Base-by-base conservation (phyloP, 176 grass and related monocot genomes). In the Melocanna baccifera region DNA sequence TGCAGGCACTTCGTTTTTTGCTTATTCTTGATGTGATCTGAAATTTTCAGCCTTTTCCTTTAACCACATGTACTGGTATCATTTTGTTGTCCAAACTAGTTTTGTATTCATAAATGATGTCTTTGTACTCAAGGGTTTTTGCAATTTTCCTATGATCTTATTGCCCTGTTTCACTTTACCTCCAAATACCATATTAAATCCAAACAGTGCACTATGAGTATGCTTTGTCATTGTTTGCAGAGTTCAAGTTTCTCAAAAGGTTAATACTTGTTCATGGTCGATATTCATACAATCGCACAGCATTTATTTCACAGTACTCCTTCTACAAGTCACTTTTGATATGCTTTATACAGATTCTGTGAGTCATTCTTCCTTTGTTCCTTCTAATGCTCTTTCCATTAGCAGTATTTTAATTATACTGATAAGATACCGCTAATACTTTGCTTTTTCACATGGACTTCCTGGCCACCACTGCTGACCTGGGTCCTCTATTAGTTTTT, bases 321-420 rank as follows among this genome's bases (percentile, higher is more conserved):
- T 92, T 98, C 69, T 98, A 98, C 87, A 98, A 95, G 87, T 98
- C 92, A 53, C 87, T 98, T 61, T 48, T 93, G 67, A 93, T 95
- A 85, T 94, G 95, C 82, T 93, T 98, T 76, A 93, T 95, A 88
- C 95, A 98, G 69, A 95, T 98, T 78, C 81, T 93, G 95, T 98
- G 73, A 94, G 91, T 86, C 9, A 64, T 51, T 55, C 22, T 70
- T 70, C 5, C 20, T 62, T 51, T 47, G 16, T 70, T 70, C 5
- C 15, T 62, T 19, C 1, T 56, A 63, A 76, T 90, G 52, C 43
- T 62, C 64, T 50, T 87, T 67, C 64, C 61, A 69, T 71, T 73
- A 23, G 53, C 67, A 64, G 20, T 45, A 29, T 29, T 81, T 20
- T 81, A 29, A 43, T 80, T 45, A 61, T 62, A 67, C 43, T 64